phyloP scores from a whole-genome alignment of 495 filamentous ascomycete species.

The Collariella sp. region DNA sequence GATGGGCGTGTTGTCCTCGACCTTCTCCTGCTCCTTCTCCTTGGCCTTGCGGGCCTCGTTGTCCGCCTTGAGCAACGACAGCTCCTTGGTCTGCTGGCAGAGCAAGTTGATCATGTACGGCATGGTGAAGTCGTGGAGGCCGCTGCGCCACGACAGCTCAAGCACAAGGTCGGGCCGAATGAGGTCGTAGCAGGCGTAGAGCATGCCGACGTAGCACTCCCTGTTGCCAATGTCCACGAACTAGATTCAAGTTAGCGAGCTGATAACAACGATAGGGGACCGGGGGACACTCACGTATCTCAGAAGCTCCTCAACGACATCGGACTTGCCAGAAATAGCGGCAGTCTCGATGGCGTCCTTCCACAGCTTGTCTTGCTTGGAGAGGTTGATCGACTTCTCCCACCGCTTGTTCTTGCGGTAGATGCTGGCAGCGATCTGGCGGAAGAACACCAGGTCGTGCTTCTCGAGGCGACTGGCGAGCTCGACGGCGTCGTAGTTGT shows the following conservation, averaged over 20 bases:
- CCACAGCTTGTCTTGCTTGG: constrained; percentile 98
- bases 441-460: constrained; percentile 98
- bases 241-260: constrained; percentile 44
- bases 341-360: constrained; percentile 99
- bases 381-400: constrained; percentile 98
- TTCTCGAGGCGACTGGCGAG: constrained; percentile 89
- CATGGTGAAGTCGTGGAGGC: constrained; percentile 96
- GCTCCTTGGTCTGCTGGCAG: constrained; percentile 77
- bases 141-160: constrained; percentile 95
- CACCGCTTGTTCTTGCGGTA: constrained; percentile 99
- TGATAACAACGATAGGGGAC: neutral
- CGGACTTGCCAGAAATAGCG: constrained; percentile 83
- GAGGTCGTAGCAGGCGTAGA: constrained; percentile 97
- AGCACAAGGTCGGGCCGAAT: constrained; percentile 86
- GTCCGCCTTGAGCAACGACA: constrained; percentile 82
- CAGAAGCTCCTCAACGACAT: constrained; percentile 90
- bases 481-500: constrained; percentile 97
- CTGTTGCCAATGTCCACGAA: constrained; percentile 99
- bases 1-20: constrained; percentile 89
- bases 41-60: constrained; percentile 93
- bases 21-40: constrained; percentile 77
- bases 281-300: constrained; percentile 71
- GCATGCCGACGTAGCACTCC: constrained; percentile 98
- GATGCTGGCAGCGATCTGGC: constrained; percentile 95
- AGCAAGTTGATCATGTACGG: constrained; percentile 99